Base-by-base conservation (phyloP, 768 basidiomycete genomes). In the Amanita pallidorosea region DNA sequence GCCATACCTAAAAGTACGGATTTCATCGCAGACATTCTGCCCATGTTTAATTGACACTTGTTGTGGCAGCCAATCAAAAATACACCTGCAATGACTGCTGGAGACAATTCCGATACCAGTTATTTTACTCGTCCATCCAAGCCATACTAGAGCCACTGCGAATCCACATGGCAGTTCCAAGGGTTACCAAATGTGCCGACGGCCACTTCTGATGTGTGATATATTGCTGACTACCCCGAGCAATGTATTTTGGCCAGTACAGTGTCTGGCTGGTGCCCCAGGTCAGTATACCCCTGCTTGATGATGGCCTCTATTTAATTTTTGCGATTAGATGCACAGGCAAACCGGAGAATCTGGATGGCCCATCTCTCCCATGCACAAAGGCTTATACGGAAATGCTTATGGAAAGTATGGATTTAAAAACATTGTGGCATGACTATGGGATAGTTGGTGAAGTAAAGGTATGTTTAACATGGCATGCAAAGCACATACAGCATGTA, bases 151-250 rank as follows among this genome's bases (percentile, higher is more conserved):
- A 34, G 17, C 38, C 47, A 1, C 52, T 62, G 37, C 22, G 29
- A 31, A 49, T 42, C 2, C 11, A 22, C 18, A 60, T 63, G 59
- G 53, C 53, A 4, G 46, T n/a, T 2, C 57, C 59, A 1, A 50
- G 57, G 6, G 40, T 60, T 1, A 54, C 54, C 0, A 43, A 38
- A 5, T 63, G 58, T 22, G 43, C 56, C 0, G 59, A 63, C 29
- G 53, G 58, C 4, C 55, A 61, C 47, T 58, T 51, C 37, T 36
- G 55, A 2, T 49, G 44, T 0, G 48, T 54, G 0, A 54, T 60
- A 60, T 42, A 59, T 61, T 35, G 53, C 57, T 0, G 55, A 60
- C 40, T 60, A 60, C n/a, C 54, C 58, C 7, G 57, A 61, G 47
- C 58, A 61, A 31, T 53, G 40, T 1, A 44, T 57, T 2, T 34